Base-by-base conservation (phyloP, 257 asterid species). In the Salvia rosmarinus region DNA sequence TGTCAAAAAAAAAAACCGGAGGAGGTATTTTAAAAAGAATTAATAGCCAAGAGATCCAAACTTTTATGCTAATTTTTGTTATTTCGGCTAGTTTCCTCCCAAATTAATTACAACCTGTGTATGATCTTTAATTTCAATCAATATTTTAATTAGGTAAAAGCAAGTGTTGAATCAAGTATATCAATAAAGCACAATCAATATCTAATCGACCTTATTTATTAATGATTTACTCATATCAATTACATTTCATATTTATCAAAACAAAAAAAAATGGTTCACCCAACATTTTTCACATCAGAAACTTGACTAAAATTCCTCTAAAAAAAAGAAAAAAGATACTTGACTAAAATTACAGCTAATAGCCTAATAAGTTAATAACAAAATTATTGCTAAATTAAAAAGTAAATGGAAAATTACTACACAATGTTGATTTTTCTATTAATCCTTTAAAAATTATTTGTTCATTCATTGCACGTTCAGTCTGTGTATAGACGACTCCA, bases 151-250 rank as follows among this genome's bases (percentile, higher is more conserved):
- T 60, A 17, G 30, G 49, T 60, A 4, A 60, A 60, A 62, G 37
- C 0, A 19, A 37, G 10, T 39, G 35, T 20, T 1, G 19, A 40
- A 11, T 40, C 19, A 62, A 62, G 10, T 40, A 5, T 39, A 11
- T 39, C 35, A 39, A 39, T 62, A 60, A 39, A 62, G 19, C 49
- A 20, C 55, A 42, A 39, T 39, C 52, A 62, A 62, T 39, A 19
- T 63, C 54, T 12, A 40, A 63, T 63, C 68, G 5, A 40, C 54
- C 37, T 20, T 40, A 40, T 40, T 63, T 19, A 63, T 39, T 40
- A 63, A 39, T 32, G 9, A 62, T 20, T 39, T 39, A 19, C 14
- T n/a, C 8, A 9, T 37, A 16, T 35, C 30, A 61, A 37, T 35
- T 34, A 16, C 0, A 16, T 17, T 16, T 35, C n/a, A 16, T 35